Evolutionary conservation across 129 eudicot genomes (phyloP), one percentile per base, ranked within the genome.

Genomic region (Artemisia tridentata): DNA sequence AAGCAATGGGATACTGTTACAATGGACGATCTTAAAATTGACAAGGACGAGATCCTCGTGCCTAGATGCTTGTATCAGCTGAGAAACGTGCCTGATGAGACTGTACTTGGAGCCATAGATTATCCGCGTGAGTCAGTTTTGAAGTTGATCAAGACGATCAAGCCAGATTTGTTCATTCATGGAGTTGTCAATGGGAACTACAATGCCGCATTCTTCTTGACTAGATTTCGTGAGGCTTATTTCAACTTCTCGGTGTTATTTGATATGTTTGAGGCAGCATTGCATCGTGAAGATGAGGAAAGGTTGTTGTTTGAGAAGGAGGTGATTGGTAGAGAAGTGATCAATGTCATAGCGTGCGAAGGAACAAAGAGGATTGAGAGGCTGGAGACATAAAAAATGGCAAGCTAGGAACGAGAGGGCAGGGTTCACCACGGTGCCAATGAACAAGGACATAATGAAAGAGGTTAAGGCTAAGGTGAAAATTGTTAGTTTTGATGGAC

Each of bases 351-450:
- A 18, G 95, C 88, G 0, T 85, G 95, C 7, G 88, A 88, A 53
- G 95, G 95, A 13, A 58, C 73, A 0, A 73, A 65, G 11, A 77
- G 91, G 83, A 72, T 85, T 18, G 88, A 88, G 66, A 71, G 93
- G 72, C 89, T 89, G 4, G 89, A 87, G 64, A 84, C 85, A 87
- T 53, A 88, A 80, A 67, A 91, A 85, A 29, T 88, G 88, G 91
- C 84, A 83, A 27, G 69, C 54, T 12, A 75, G 91, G 72, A 78
- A 67, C 27, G 25, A 23, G 68, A 85, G 88, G 74, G 81, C 85
- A 1, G 91, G 91, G 59, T 85, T 88, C 20, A 67, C 17, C 21
- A 80, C 72, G 18, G 59, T 83, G 27, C 76, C 79, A 7, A 49
- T 79, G 63, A 63, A 83, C 48, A 25, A 5, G 11, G 81, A 71